Conservation (phyloP, 2,329 filamentous ascomycete species). For the Cladosporium sp. region DNA sequence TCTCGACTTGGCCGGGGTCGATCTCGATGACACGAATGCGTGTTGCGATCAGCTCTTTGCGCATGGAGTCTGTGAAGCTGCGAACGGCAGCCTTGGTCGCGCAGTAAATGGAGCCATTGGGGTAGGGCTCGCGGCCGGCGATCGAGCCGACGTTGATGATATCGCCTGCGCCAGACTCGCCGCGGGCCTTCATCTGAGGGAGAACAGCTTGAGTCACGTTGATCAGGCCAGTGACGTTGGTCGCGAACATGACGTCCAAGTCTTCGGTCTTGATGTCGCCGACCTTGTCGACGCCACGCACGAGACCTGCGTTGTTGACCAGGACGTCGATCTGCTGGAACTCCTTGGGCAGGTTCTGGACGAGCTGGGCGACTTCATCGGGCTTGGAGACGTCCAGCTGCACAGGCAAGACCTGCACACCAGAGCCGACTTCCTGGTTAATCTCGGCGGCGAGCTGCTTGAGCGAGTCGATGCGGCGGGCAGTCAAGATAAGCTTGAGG, state of each 20-base stretch:
- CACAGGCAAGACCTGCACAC: conserved; percentile 79
- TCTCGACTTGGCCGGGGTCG: conserved; percentile 92
- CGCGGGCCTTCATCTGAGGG: conserved; percentile 71
- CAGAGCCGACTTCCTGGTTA: conserved; percentile 70
- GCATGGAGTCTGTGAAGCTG: conserved; percentile 78
- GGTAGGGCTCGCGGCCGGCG: conserved; percentile 84
- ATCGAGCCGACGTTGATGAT: conserved; percentile 96
- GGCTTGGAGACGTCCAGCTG: conserved; percentile 85
- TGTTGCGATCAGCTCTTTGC: conserved; percentile 79
- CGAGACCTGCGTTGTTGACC: conserved; percentile 94
- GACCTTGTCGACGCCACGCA: conserved; percentile 83
- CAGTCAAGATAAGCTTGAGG: conserved; percentile 83
- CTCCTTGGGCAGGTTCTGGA: conserved; percentile 72
- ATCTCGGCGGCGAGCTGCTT: conserved; percentile 77
- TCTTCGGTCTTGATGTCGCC: conserved; percentile 81
- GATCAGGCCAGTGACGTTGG: conserved; percentile 93
- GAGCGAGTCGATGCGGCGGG: conserved; percentile 78
- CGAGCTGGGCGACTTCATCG: conserved; percentile 71
- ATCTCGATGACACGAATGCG: conserved; percentile 83
- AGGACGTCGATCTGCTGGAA: conserved; percentile 84
- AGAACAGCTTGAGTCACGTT: conserved; percentile 94
- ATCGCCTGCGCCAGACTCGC: conserved; percentile 77
- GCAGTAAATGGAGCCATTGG: conserved; percentile 88
- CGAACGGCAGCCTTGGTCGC: conserved; percentile 87
- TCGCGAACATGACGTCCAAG: conserved; percentile 83